Evolutionary conservation across 148 eudicot genomes (phyloP).

Genomic region (Vaccinium darrowii): DNA sequence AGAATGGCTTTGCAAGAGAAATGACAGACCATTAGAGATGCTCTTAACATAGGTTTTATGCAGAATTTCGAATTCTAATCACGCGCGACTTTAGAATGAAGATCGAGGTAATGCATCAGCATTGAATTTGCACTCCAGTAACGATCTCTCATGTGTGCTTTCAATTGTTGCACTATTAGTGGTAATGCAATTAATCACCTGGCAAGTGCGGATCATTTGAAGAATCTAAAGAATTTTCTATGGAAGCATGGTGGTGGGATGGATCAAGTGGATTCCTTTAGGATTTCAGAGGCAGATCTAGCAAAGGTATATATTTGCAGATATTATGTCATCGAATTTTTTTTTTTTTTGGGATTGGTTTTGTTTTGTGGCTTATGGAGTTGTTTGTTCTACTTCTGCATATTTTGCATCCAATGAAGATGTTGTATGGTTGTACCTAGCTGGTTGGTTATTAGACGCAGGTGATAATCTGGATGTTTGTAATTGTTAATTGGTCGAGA

Average conservation of each 20-base stretch:
- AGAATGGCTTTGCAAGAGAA: neutral
- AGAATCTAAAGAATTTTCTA: slow-evolving; percentile 74
- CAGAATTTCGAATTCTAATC: neutral
- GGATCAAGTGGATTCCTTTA: slow-evolving; percentile 60
- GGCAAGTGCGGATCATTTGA: slow-evolving; percentile 71
- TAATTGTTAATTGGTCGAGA: neutral
- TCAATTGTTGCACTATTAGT: slow-evolving; percentile 35
- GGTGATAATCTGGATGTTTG: neutral
- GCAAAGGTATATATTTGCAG: slow-evolving; percentile 50
- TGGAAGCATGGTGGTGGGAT: slow-evolving; percentile 84
- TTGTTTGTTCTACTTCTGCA: neutral
- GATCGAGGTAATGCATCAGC: neutral
- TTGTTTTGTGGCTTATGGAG: neutral
- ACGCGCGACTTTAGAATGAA: neutral
- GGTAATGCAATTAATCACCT: slow-evolving; percentile 75
- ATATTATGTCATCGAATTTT: neutral
- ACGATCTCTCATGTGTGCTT: neutral
- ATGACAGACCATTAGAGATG: neutral
- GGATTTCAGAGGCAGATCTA: slow-evolving; percentile 54
- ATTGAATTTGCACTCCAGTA: neutral
- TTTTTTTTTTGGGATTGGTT: neutral
- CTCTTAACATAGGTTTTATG: neutral
- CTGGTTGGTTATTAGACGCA: neutral
- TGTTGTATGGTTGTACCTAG: neutral
- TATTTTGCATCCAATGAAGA: neutral